Evolutionary conservation across 2,329 filamentous ascomycete species (phyloP), one percentile per base, ranked within the genome.

Genomic region (Arthrobotrys conoides): DNA sequence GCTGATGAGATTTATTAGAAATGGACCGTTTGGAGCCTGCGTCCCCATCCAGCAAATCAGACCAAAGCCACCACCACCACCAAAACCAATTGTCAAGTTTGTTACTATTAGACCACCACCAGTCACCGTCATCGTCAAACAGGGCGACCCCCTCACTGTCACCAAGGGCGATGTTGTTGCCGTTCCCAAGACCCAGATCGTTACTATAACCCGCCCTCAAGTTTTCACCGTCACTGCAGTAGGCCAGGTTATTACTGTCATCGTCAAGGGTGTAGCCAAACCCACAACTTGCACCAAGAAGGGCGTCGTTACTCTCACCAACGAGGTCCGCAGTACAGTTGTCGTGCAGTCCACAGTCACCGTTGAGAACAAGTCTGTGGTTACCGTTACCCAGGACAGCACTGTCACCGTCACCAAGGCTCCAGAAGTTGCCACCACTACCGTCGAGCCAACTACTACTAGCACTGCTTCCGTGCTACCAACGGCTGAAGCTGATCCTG

Each of bases 21-120:
- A 64, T 16, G 59, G 59, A 0, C 59, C 59, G 14, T 64, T 64
- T 12, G 59, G 59, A 46, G 59, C 20, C 2, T 64, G 59, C 16
- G n/a, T 64, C n/a, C 59, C 59, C 12, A 64, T 64, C 8, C 59
- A 48, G n/a, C 59, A 64, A 33, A 20, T 46, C 20, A 48, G 18
- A 5, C 20, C 36, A 22, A 12, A 30, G 27, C 27, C 18, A 8
- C n/a, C 36, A 4, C 18, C 38, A 18, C 12, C 20, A 14, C 36
- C 41, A n/a, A 30, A 24, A 14, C 59, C 59, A 18, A 2, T 27
- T n/a, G 24, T 27, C n/a, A n/a, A n/a, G n/a, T n/a, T n/a, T 8
- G 12, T 24, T 10, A 44, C 38, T 6, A 14, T 59, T 9, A 20
- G 53, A 20, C 53, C 22, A 9, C 38, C 36, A 9, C 38, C 38